phyloP scores from a whole-genome alignment of 2,329 filamentous ascomycete species.

The Fusarium setosum region DNA sequence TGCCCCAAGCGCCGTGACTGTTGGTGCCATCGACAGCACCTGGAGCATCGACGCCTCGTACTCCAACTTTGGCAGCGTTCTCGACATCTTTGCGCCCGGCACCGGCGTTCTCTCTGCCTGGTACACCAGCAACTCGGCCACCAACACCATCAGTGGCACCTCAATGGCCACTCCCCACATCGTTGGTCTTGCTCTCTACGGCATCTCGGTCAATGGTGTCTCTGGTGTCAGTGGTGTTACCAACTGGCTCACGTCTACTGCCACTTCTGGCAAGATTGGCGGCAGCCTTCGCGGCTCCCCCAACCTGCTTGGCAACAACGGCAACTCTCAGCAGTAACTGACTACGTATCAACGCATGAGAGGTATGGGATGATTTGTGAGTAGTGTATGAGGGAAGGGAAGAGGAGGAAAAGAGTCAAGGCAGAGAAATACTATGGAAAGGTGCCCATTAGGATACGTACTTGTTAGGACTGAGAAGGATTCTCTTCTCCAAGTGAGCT shows the following conservation, averaged over 20 bases:
- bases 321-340: slow-evolving; percentile 45
- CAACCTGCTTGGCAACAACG: slow-evolving; percentile 64
- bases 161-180: slow-evolving; percentile 74
- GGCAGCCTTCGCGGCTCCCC: slow-evolving; percentile 52
- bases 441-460: not conserved
- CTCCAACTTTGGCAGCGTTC: slow-evolving; percentile 61
- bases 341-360: not conserved
- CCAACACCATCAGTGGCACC: slow-evolving; percentile 66
- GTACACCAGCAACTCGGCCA: slow-evolving; percentile 56
- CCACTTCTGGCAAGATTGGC: slow-evolving; percentile 55
- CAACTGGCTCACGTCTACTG: slow-evolving; percentile 54
- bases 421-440: not conserved
- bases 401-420: not conserved
- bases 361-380: not conserved
- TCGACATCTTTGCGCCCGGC: slow-evolving; percentile 66
- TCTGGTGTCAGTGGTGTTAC: slow-evolving; percentile 51
- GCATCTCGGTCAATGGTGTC: slow-evolving; percentile 57
- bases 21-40: slow-evolving; percentile 49
- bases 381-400: not conserved
- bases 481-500: slow-evolving; percentile 6
- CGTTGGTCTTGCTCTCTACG: slow-evolving; percentile 63
- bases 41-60: slow-evolving; percentile 57
- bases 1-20: slow-evolving; percentile 46
- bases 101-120: slow-evolving; percentile 59
- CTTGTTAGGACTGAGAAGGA: not conserved